Conservation (phyloP, 371 early-diverging fungal species). For the Quaeritorhiza haematococci region DNA sequence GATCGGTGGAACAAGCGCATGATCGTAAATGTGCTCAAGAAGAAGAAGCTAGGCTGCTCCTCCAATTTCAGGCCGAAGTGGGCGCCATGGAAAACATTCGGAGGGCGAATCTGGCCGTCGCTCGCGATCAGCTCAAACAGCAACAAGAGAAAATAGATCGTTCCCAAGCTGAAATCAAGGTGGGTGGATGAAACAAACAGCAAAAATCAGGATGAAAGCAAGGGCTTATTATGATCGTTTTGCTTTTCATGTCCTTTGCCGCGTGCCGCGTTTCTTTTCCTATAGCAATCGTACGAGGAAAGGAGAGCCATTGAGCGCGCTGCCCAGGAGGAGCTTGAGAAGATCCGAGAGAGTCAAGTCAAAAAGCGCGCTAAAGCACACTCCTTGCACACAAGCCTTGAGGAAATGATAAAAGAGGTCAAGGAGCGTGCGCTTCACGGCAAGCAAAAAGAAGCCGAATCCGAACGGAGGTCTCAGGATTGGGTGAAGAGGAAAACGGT, state of each 20-base stretch:
- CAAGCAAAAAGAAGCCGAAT: slow-evolving; percentile 4
- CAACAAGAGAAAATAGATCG: slow-evolving; percentile 2
- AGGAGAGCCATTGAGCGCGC: neutral
- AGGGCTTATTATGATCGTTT: neutral
- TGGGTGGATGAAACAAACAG: neutral
- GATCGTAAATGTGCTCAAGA: neutral
- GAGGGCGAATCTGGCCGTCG: neutral
- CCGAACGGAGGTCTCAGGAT: slow-evolving; percentile 3
- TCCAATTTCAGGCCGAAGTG: neutral
- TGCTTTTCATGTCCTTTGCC: neutral
- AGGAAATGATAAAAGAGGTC: slow-evolving; percentile 6
- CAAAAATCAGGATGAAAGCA: neutral
- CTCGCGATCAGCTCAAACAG: slow-evolving; percentile 7
- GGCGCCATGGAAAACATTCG: neutral
- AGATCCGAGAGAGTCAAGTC: neutral
- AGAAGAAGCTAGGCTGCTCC: neutral
- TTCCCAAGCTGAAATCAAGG: slow-evolving; percentile 3
- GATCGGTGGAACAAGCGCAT: too few relatives aligned
- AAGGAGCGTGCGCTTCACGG: neutral
- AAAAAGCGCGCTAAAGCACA: neutral
- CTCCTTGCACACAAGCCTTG: neutral
- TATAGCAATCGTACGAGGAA: neutral
- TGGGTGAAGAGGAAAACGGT: slow-evolving; percentile 25
- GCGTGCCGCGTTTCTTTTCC: neutral
- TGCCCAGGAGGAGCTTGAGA: neutral